phyloP scores from a whole-genome alignment of 2,329 filamentous ascomycete genomes.

The Aspergillus latus region DNA sequence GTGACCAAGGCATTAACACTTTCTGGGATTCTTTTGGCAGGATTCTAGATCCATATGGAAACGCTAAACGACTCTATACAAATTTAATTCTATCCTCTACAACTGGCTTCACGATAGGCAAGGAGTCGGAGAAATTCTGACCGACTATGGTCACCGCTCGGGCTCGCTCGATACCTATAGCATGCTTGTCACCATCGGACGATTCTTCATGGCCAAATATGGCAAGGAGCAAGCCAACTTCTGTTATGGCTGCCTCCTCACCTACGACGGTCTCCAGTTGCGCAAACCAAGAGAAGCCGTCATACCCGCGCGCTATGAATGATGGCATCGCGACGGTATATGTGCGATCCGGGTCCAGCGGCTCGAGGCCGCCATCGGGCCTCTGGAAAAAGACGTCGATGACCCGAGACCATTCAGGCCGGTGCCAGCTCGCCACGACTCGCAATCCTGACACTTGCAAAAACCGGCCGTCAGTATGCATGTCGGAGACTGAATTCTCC shows the following conservation, averaged over 20 bases:
- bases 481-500: slow-evolving; percentile 28
- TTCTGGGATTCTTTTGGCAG: neutral
- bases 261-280: slow-evolving; percentile 20
- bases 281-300: slow-evolving; percentile 24
- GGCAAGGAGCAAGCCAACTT: slow-evolving; percentile 23
- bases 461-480: slow-evolving; percentile 28
- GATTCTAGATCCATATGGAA: neutral
- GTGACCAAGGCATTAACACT: neutral
- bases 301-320: slow-evolving; percentile 26
- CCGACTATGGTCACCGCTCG: slow-evolving; percentile 7
- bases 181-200: neutral
- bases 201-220: slow-evolving; percentile 8
- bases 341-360: slow-evolving; percentile 1
- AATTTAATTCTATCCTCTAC: slow-evolving; percentile 18
- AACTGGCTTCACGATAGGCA: slow-evolving; percentile 16
- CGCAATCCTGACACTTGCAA: slow-evolving; percentile 24
- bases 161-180: slow-evolving; percentile 12
- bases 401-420: slow-evolving; percentile 8
- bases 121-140: slow-evolving; percentile 5
- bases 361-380: slow-evolving; percentile 8
- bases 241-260: slow-evolving; percentile 26
- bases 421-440: slow-evolving; percentile 20
- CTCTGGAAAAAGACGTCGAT: slow-evolving; percentile 10
- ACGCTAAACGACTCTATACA: neutral
- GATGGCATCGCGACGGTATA: slow-evolving; percentile 17